Evolutionary conservation across 2,329 filamentous ascomycete species (phyloP).

Genomic region (Stemphylium vesicarium): DNA sequence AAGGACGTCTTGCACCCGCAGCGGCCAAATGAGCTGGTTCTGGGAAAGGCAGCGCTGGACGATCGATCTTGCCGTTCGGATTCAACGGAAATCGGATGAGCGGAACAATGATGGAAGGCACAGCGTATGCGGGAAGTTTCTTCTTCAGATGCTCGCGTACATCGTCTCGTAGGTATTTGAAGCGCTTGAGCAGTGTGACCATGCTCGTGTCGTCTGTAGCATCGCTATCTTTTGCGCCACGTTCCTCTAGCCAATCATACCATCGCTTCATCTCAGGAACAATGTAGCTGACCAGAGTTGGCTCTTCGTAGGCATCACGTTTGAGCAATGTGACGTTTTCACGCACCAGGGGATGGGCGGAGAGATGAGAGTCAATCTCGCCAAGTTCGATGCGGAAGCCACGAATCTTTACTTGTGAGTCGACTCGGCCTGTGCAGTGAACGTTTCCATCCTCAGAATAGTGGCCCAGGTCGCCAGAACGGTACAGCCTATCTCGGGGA

Average conservation of each 20-base stretch:
- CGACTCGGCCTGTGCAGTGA: constrained; percentile 78
- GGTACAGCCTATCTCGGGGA: constrained; percentile 83
- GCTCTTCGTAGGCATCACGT: constrained; percentile 84
- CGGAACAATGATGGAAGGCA: constrained; percentile 76
- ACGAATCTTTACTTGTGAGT: constrained; percentile 93
- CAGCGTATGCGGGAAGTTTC: constrained; percentile 75
- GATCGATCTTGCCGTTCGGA: constrained; percentile 73
- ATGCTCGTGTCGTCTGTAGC: constrained; percentile 56
- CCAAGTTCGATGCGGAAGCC: constrained; percentile 94
- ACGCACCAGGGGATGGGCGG: constrained; percentile 73
- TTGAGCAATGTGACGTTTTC: constrained; percentile 87
- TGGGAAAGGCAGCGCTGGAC: constrained; percentile 79
- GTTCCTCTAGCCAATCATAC: constrained; percentile 67
- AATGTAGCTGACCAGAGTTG: constrained; percentile 85
- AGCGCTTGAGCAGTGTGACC: constrained; percentile 64
- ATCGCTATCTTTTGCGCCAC: constrained; percentile 47
- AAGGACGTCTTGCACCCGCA: constrained; percentile 56
- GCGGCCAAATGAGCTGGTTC: constrained; percentile 71
- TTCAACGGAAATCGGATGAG: constrained; percentile 76
- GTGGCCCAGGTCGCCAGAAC: constrained; percentile 83
- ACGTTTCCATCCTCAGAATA: constrained; percentile 75
- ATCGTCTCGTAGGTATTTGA: constrained; percentile 65
- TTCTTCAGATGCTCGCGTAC: constrained; percentile 72
- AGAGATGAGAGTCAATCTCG: constrained; percentile 87
- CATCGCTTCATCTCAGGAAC: constrained; percentile 82